Conservation (phyloP, 805 yeast genomes). For the Kodamaea leandrae region DNA sequence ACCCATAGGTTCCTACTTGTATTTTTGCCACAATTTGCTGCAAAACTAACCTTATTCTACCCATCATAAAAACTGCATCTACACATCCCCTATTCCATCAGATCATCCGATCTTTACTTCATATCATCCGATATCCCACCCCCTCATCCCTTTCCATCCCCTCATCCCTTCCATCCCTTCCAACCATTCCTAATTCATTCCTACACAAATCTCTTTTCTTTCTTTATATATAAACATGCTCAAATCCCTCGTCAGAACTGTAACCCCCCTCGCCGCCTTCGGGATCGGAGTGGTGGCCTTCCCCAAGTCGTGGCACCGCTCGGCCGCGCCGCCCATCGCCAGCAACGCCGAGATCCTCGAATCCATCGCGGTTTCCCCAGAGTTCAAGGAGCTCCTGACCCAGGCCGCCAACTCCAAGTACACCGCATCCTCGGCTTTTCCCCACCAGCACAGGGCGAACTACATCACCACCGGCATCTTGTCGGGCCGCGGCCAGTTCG, state of each 20-base stretch:
- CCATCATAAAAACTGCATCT: too few relatives aligned
- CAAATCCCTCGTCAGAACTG: conserved; percentile 24
- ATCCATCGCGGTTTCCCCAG: conserved; percentile 13
- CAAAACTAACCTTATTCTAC: too few relatives aligned
- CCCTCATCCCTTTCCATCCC: not conserved
- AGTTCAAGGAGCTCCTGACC: conserved; percentile 18
- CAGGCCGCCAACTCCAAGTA: conserved; percentile 10
- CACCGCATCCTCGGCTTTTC: conserved; percentile 18
- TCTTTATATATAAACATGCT: conserved; percentile 20
- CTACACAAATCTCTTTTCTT: not conserved
- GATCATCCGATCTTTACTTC: too few relatives aligned
- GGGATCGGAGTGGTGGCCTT: conserved; percentile 27
- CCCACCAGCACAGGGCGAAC: conserved; percentile 16
- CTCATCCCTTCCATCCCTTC: not conserved
- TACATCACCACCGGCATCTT: conserved; percentile 73
- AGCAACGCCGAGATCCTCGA: conserved; percentile 5
- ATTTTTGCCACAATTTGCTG: too few relatives aligned
- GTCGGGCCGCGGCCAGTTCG: conserved; percentile 63
- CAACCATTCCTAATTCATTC: not conserved
- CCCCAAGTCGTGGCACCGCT: conserved; percentile 22
- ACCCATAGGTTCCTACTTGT: too few relatives aligned
- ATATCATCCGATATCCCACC: too few relatives aligned
- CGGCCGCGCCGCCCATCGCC: conserved; percentile 1
- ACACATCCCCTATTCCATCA: too few relatives aligned
- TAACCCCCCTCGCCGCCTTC: conserved; percentile 31